phyloP scores from a whole-genome alignment of 345 rosid genomes.

The Murraya koenigii region DNA sequence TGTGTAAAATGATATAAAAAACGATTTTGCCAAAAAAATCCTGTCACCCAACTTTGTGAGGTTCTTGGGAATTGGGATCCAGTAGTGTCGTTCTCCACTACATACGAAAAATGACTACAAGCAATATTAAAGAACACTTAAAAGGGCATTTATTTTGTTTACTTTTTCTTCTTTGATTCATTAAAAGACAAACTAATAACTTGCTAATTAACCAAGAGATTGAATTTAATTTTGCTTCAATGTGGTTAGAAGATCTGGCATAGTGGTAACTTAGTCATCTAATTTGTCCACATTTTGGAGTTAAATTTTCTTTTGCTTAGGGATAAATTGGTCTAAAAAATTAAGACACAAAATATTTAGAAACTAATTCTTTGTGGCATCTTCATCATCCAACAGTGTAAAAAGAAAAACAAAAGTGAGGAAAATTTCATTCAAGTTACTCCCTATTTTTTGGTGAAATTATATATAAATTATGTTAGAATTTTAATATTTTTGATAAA shows the following conservation, averaged over 20 bases:
- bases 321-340: not conserved
- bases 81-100: not conserved
- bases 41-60: not conserved
- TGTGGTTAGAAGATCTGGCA: not conserved
- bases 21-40: not conserved
- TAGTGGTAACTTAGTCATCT: constrained; percentile 26
- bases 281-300: constrained; percentile 7
- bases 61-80: constrained; percentile 1
- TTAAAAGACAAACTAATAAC: not conserved
- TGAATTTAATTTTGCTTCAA: not conserved
- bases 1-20: not conserved
- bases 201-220: not conserved
- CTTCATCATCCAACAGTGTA: constrained; percentile 9
- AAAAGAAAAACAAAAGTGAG: too few relatives aligned
- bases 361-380: constrained; percentile 2
- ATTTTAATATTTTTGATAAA: too few relatives aligned
- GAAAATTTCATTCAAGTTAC: too few relatives aligned
- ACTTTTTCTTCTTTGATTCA: not conserved
- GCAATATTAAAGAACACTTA: not conserved
- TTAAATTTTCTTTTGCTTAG: not conserved
- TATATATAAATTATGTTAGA: too few relatives aligned
- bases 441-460: too few relatives aligned
- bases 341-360: not conserved
- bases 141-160: not conserved
- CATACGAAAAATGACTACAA: not conserved